phyloP scores from a whole-genome alignment of 306 rosid genomes.

The Lupinus albus region DNA sequence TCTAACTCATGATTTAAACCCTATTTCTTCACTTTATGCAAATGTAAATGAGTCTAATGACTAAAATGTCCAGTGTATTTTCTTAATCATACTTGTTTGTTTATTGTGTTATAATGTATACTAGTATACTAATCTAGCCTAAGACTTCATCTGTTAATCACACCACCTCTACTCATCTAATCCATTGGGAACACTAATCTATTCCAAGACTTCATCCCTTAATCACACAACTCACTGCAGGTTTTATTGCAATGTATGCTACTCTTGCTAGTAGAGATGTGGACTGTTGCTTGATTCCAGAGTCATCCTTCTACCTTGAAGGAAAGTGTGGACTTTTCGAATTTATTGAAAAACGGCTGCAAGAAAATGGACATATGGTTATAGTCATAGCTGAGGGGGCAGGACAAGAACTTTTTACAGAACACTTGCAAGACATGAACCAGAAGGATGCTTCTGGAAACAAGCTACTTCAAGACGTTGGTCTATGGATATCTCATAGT shows the following conservation, averaged over 20 bases:
- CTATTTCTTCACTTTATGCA: constrained; percentile 4
- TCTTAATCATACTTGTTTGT: constrained; percentile 8
- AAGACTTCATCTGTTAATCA: no score
- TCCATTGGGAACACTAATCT: no score
- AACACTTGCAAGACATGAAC: constrained; percentile 59
- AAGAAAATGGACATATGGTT: constrained; percentile 87
- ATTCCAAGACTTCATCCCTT: no score
- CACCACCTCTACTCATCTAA: no score
- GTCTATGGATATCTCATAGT: constrained; percentile 83
- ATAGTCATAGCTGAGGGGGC: constrained; percentile 92
- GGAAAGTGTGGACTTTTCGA: constrained; percentile 86
- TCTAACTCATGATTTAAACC: constrained; percentile 18
- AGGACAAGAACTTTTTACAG: constrained; percentile 83
- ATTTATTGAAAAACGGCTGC: constrained; percentile 64
- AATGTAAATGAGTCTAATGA: constrained; percentile 22
- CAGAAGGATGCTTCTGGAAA: constrained; percentile 90
- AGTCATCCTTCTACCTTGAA: constrained; percentile 87
- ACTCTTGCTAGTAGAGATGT: constrained; percentile 94
- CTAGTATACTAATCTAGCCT: background rate
- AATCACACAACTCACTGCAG: constrained; percentile 39
- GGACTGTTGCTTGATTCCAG: constrained; percentile 93
- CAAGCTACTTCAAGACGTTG: constrained; percentile 73
- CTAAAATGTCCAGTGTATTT: background rate
- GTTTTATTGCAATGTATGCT: constrained; percentile 94
- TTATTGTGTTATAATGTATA: constrained; percentile 23